Evolutionary conservation across 1,284 basidiomycete genomes (phyloP), one percentile per base, ranked within the genome.

Genomic region (Coniferiporia sulphurascens): DNA sequence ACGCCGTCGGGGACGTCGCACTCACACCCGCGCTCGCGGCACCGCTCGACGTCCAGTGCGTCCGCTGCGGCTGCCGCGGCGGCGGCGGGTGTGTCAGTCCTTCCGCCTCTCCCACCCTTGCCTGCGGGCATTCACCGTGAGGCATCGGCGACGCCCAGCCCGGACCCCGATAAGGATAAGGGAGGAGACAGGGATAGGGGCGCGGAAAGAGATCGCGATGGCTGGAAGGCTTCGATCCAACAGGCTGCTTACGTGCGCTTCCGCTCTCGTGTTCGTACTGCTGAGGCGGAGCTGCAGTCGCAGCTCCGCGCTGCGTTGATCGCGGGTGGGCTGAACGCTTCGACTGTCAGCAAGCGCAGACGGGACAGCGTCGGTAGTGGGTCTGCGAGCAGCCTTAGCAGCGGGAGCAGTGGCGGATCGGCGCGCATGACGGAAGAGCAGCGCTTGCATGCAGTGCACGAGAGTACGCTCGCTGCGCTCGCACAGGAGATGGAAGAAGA

Each of bases 11-110:
- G 27, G 27, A 5, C 41, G 12, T 12, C 41, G n/a, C 50, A 46
- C 48, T 48, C 50, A 21, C 38, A 48, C 35, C 43, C 45, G 15
- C 32, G 44, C 15, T 43, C 59, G 10, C 35, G 59, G 13, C 57
- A 59, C 19, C 50, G 57, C 22, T 56, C 59, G 34, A 56, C 54
- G 15, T 56, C 59, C 21, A 56, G 59, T 35, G 54, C 59, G 35
- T 60, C 59, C 38, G 59, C 59, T 32, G 59, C 59, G 6, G 21
- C 48, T 22, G 19, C 50, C 50, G 48, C 59, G 9, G 54, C 59
- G 43, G 54, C 48, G 13, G 34, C 48, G n/a, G n/a, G 41, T 13
- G 38, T 49, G 34, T 17, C 59, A n/a, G 34, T 38, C 43, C 49
- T 49, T 9, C 12, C 38, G 10, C 59, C 59, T 2, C 48, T 56